Conservation (phyloP, 371 early-diverging fungal genomes). For the Syncephalastrum monosporum region DNA sequence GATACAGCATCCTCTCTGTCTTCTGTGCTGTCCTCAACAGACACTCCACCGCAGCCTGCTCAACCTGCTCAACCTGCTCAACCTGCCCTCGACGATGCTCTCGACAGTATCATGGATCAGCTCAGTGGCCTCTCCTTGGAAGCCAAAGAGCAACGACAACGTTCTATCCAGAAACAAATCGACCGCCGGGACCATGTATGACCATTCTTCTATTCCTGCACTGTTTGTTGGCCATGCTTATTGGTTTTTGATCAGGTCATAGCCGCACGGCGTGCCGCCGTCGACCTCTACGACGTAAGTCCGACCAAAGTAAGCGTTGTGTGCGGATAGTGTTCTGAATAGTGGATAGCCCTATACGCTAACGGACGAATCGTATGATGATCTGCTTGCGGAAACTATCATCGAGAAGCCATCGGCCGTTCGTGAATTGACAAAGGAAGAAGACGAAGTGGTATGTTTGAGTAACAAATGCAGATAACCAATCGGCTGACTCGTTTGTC, state of each 20-base stretch:
- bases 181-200: too few species aligned
- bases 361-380: constrained; percentile 11
- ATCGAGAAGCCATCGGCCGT: constrained; percentile 19
- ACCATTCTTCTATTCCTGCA: too few species aligned
- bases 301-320: neutral
- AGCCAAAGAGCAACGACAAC: too few species aligned
- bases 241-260: neutral
- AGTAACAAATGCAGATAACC: too few species aligned
- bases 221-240: neutral
- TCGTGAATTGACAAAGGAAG: constrained; percentile 30
- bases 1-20: too few species aligned
- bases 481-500: neutral
- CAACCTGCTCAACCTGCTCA: too few species aligned
- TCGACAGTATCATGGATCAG: too few species aligned
- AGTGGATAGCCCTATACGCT: neutral
- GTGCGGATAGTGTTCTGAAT: too few species aligned
- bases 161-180: too few species aligned
- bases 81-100: constrained; percentile 54
- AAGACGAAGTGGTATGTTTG: constrained; percentile 28
- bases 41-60: too few species aligned
- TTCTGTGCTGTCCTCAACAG: too few species aligned
- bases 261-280: neutral
- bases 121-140: too few species aligned
- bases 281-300: constrained; percentile 1
- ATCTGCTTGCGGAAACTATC: constrained; percentile 9